phyloP scores from a whole-genome alignment of 352 stramenopile genomes.

The Phytophthora rubi region DNA sequence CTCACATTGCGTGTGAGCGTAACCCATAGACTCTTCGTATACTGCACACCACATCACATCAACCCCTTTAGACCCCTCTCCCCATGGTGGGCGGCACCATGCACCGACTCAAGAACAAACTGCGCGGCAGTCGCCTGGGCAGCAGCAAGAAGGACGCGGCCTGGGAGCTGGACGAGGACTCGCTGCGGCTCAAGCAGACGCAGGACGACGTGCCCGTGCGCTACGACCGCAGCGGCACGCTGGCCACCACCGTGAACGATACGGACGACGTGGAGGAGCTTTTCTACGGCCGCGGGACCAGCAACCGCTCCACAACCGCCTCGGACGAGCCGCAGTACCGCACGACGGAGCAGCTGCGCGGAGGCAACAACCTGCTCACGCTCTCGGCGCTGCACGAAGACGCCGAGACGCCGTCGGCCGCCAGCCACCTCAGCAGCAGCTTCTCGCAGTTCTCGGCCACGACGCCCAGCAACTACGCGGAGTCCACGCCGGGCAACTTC shows the following conservation, averaged over 20 bases:
- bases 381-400: slow-evolving; percentile 70
- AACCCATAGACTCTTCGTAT: not conserved
- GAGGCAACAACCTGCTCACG: slow-evolving; percentile 30
- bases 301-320: slow-evolving; percentile 20
- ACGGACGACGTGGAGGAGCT: slow-evolving; percentile 78
- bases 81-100: slow-evolving; percentile 47
- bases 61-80: not conserved
- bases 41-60: not conserved
- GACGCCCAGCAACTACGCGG: slow-evolving; percentile 32
- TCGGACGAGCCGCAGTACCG: slow-evolving; percentile 45
- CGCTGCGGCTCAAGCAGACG: slow-evolving; percentile 51
- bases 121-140: slow-evolving; percentile 50
- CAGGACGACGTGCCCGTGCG: slow-evolving; percentile 41
- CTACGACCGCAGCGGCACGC: slow-evolving; percentile 42
- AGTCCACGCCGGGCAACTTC: slow-evolving; percentile 21
- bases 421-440: slow-evolving; percentile 47
- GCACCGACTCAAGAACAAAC: slow-evolving; percentile 73
- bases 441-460: slow-evolving; percentile 39
- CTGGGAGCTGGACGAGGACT: slow-evolving; percentile 46
- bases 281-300: slow-evolving; percentile 48
- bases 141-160: slow-evolving; percentile 35
- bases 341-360: slow-evolving; percentile 66
- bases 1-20: too few species aligned
- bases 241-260: slow-evolving; percentile 45
- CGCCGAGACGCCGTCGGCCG: slow-evolving; percentile 44